These are phyloP conservation scores for Allium cepa DNA, from an alignment of 106 monocot genomes.

Conservation along the genomic window DNA sequence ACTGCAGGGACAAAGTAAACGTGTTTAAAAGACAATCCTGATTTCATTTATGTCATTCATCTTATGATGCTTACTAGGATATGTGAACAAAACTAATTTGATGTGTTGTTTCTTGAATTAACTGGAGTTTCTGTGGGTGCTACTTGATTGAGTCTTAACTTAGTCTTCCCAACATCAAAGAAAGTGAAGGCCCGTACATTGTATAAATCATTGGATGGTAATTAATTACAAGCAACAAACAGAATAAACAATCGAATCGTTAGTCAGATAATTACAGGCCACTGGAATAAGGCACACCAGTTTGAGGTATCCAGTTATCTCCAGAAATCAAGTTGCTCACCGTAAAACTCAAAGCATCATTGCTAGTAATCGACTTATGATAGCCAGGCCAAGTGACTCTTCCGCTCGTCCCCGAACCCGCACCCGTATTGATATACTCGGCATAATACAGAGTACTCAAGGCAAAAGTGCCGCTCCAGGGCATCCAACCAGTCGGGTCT, in stretches of 20 bases:
- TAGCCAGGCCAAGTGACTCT: constrained; percentile 35
- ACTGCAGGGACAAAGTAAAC: no score
- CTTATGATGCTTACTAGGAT: no score
- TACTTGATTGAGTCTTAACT: no score
- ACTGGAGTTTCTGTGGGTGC: no score
- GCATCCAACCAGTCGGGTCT: constrained; percentile 47
- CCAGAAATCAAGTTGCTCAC: constrained; percentile 12
- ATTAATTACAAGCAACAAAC: no score
- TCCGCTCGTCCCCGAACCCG: constrained; percentile 14
- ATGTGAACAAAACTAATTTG: no score
- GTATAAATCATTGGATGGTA: no score
- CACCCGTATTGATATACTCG: constrained; percentile 36
- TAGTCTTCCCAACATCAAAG: no score
- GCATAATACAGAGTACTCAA: constrained; percentile 56
- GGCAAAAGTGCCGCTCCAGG: constrained; percentile 57
- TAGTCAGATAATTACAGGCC: neutral
- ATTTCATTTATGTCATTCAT: no score
- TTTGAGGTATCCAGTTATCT: neutral
- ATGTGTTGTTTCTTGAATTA: no score
- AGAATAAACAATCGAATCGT: neutral
- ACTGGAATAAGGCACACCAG: neutral
- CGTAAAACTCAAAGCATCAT: constrained; percentile 31
- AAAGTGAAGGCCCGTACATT: no score
- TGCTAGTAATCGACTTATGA: constrained; percentile 8
- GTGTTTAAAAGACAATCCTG: no score